Percentiles rank a stretch among this genome's conserved stretches.
Conservation (phyloP, 139 green algal species). For the Chlamydomonas applanata region DNA sequence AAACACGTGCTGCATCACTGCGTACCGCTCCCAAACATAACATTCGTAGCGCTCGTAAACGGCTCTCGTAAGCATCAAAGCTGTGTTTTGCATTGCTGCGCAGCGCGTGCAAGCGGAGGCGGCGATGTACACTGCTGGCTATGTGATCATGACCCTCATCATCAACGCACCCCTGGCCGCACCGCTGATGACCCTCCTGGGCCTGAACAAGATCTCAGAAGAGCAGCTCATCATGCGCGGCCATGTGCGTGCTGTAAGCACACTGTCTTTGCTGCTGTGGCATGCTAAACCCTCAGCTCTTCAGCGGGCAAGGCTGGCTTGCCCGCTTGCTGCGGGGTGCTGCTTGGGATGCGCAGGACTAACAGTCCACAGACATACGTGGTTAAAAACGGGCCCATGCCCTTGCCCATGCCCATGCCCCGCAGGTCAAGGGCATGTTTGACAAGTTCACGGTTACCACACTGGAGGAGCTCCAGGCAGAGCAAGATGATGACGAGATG, state of each 20-base stretch:
- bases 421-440: conserved; percentile 35
- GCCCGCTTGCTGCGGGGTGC: background rate
- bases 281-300: background rate
- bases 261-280: background rate
- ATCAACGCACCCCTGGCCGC: conserved; percentile 75
- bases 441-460: conserved; percentile 18
- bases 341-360: no score
- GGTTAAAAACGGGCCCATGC: no score
- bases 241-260: conserved; percentile 15
- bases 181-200: conserved; percentile 46
- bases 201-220: conserved; percentile 39
- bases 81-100: background rate
- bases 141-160: conserved; percentile 81
- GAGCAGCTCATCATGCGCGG: conserved; percentile 34
- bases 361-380: no score
- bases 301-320: no score
- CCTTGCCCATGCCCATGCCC: background rate
- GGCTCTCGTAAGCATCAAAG: background rate
- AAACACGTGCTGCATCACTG: no score
- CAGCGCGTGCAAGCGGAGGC: conserved; percentile 49
- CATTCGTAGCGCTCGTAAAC: no score
- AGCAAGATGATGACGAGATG: conserved; percentile 47
- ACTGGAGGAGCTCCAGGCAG: conserved; percentile 25
- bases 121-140: conserved; percentile 72
- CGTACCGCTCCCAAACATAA: no score